Base-by-base conservation (phyloP, 176 grass and related monocot species). In the Eragrostis curvula region DNA sequence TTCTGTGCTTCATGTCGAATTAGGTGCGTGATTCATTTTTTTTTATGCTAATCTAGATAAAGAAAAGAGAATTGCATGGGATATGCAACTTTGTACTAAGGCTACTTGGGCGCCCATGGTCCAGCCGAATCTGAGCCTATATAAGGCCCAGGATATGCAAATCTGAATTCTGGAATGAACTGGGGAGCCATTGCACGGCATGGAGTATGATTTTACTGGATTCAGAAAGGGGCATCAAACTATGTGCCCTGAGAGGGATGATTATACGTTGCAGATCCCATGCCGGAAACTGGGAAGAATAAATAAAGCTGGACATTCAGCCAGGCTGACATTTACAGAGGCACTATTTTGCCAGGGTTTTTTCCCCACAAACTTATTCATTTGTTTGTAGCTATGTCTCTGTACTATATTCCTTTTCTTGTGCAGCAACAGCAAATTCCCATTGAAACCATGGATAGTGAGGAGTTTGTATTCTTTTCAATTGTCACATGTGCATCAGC, bases 291-390 rank as follows among this genome's bases (percentile, higher is more conserved):
- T 47, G 75, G 27, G 59, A 78, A 65, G 49, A 74, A 79, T n/a
- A 60, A 44, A 24, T 40, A 55, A 23, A 62, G 29, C 27, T 49
- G 49, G 0, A 28, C 51, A 41, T 74, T 68, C 44, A 50, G 75
- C 58, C 23, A 84, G 68, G 14, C 58, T 84, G 41, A 79, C 68
- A 66, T 74, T 84, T 69, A 5, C 81, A n/a, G 45, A n/a, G 27
- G 17, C 60, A 48, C 58, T 63, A 68, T 61, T 24, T 61, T 79
- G 28, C 18, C 21, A 25, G 67, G 12, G 8, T 76, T 79, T n/a
- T 40, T 69, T 23, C 8, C 30, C 48, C 11, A 41, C 21, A 47
- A 59, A 45, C 27, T 36, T 36, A 36, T 36, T 36, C 12, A 28
- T 46, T 12, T 68, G 63, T 10, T 45, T 25, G 21, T 74, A 53